Evolutionary conservation across 2,329 filamentous ascomycete species (phyloP), one percentile per base, ranked within the genome.

Genomic region (Aspergillus fischeri): DNA sequence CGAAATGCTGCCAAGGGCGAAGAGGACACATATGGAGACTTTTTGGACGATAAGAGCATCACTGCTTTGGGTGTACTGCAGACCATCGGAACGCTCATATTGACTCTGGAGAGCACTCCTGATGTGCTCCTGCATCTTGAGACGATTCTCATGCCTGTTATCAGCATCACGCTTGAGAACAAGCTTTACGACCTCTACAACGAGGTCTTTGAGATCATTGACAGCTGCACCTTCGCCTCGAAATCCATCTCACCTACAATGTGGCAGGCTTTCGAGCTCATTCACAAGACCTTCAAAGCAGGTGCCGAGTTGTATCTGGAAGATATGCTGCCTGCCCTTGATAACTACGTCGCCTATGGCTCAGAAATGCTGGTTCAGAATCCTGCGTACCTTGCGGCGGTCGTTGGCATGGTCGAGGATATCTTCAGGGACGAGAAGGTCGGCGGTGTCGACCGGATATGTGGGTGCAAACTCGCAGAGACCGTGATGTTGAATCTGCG

Each of bases 131-230:
- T 95, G 50, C 93, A 97, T 70, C 89, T 99, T 55, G 94, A 99
- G 76, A 91, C 91, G 21, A 92, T 97, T 54, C 81, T 99, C 61
- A 97, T 97, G 91, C 94, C 94, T 2, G 92, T 99, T 45, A 96
- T 99, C 68, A 90, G 89, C 62, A 90, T 97, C 52, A 99, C 94
- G 0, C 82, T 99, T 24, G 92, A 97, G 77, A 97, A 99, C 80
- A 97, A 97, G 77, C 86, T 99, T 38, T 97, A 96, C 71, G 91
- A 99, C 75, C 80, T 99, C 24, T 99, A 97, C 76, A 99, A 97
- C 72, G 94, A 99, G 73, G 86, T 97, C 4, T 99, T 99, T 66
- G 94, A 99, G 77, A 99, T 99, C 67, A 96, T 99, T 66, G 94
- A 99, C 74, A 97, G 92, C 81, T 99, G 94, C 81, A 99, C 94